These are phyloP conservation scores for Acorus calamus DNA, from an alignment of 106 monocot species.

Conservation along the genomic window DNA sequence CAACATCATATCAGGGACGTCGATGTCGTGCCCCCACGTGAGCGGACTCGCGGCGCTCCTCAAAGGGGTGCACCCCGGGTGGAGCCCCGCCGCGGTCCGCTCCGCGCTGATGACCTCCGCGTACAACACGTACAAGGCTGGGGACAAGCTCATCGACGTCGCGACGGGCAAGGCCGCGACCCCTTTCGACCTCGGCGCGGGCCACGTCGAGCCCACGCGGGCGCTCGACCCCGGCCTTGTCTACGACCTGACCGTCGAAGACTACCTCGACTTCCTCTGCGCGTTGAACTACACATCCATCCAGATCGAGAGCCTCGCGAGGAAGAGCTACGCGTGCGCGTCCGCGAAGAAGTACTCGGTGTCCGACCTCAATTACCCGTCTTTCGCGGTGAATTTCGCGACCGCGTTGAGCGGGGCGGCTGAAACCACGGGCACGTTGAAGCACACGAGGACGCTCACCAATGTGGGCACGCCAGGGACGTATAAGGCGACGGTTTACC, in stretches of 20 bases:
- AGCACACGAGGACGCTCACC: constrained; percentile 19
- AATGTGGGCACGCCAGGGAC: constrained; percentile 19
- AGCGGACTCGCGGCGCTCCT: constrained; percentile 89
- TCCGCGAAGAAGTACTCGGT: constrained; percentile 25
- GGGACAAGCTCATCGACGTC: constrained; percentile 47
- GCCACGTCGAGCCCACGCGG: constrained; percentile 68
- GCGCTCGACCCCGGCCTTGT: constrained; percentile 83
- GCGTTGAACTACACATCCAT: constrained; percentile 63
- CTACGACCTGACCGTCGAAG: constrained; percentile 52
- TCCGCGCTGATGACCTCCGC: constrained; percentile 88
- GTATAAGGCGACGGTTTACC: constrained; percentile 45
- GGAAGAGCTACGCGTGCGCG: constrained; percentile 39
- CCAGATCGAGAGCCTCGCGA: constrained; percentile 39
- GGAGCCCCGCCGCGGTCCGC: constrained; percentile 70
- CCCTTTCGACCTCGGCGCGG: constrained; percentile 75
- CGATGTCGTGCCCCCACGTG: constrained; percentile 98
- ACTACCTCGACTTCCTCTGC: constrained; percentile 86
- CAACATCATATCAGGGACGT: constrained; percentile 98
- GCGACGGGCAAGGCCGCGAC: constrained; percentile 51
- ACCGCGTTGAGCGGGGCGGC: constrained; percentile 18
- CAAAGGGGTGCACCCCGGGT: constrained; percentile 57
- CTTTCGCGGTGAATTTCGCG: constrained; percentile 62
- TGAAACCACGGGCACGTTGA: constrained; percentile 5
- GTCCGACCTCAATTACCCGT: constrained; percentile 72
- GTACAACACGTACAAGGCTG: constrained; percentile 45